phyloP scores from a whole-genome alignment of 2,329 filamentous ascomycete species.

The Cadophora malorum region DNA sequence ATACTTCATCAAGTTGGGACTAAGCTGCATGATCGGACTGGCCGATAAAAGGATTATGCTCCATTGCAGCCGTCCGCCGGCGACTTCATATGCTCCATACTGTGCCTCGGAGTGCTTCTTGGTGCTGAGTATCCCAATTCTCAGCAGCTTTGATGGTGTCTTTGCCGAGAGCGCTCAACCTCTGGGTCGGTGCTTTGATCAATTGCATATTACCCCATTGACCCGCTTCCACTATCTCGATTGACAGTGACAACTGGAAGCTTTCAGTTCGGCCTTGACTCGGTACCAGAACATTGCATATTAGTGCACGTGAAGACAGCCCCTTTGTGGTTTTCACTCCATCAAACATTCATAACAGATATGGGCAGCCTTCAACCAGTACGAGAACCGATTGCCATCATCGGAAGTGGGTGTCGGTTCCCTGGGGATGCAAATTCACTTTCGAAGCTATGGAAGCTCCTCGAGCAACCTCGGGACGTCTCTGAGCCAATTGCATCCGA shows the following conservation, averaged over 20 bases:
- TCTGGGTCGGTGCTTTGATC: not conserved
- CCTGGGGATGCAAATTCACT: conserved; percentile 24
- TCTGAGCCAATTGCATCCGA: conserved; percentile 39
- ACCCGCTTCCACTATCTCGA: not conserved
- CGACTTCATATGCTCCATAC: conserved; percentile 3
- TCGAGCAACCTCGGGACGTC: conserved; percentile 29
- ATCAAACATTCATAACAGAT: not conserved
- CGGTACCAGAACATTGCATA: not conserved
- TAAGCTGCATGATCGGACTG: not conserved
- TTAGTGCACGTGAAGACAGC: not conserved
- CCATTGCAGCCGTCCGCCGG: not conserved
- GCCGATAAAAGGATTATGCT: not conserved
- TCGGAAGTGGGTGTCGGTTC: conserved; percentile 24
- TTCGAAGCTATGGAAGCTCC: conserved; percentile 44
- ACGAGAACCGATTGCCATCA: conserved; percentile 25
- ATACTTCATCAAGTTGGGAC: not conserved
- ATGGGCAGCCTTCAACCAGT: not conserved
- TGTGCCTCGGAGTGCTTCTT: not conserved
- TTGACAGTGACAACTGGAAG: not conserved
- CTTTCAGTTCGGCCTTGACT: not conserved
- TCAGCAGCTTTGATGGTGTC: not conserved
- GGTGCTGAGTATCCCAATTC: not conserved
- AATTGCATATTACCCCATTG: not conserved
- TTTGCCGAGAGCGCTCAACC: not conserved
- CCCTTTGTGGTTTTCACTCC: not conserved